A percentile compares a stretch with the other conserved stretches of the same genome.
These are phyloP conservation scores for Aureobasidium sp. DNA, from an alignment of 2,329 filamentous ascomycete genomes.

Conservation along the genomic window DNA sequence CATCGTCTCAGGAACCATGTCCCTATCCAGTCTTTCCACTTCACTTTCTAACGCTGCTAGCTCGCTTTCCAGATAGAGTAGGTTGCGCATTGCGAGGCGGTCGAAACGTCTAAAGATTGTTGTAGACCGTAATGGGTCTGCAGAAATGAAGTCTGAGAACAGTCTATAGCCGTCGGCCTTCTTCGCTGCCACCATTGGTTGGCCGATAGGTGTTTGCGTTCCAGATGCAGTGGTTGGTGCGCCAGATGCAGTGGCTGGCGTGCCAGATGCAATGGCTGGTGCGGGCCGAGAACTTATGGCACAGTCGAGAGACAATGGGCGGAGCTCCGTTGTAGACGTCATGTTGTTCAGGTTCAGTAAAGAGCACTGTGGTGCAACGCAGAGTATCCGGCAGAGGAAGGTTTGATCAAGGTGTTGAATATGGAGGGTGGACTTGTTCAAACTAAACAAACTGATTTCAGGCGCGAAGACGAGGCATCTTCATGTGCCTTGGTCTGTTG, in stretches of 20 bases:
- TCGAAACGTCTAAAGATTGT: constrained; percentile 10
- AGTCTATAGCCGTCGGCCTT: not conserved
- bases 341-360: not conserved
- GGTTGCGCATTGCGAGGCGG: constrained; percentile 1
- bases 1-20: not conserved
- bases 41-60: constrained; percentile 2
- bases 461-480: not conserved
- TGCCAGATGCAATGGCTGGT: not conserved
- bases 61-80: constrained; percentile 11
- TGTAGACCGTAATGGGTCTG: not conserved
- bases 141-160: constrained; percentile 4
- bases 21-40: constrained; percentile 4
- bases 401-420: not conserved
- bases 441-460: not conserved
- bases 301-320: not conserved
- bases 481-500: not conserved
- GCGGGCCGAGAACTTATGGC: not conserved
- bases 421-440: not conserved
- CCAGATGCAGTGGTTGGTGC: not conserved
- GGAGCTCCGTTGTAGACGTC: not conserved
- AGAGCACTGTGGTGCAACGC: not conserved
- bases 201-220: not conserved
- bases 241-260: not conserved
- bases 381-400: not conserved
- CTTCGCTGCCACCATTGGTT: not conserved